A percentile compares a stretch with the other conserved stretches of the same genome.
Evolutionary conservation across 208 protist genomes (phyloP).

Genomic region (Kentomonas sorsogonicus): DNA sequence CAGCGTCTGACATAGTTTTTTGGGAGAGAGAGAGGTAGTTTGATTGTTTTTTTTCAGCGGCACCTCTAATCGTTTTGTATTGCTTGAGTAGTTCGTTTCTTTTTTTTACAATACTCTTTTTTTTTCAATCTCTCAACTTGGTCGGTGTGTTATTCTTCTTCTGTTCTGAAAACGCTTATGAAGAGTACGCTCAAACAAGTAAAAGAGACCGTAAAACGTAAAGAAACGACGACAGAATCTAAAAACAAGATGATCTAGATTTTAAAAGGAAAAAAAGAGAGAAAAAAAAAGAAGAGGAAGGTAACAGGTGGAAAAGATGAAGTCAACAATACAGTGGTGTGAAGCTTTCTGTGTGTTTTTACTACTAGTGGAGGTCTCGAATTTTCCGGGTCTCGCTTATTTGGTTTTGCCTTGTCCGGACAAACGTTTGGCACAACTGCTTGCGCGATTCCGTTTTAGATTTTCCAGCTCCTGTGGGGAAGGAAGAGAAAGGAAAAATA

Average conservation of each 20-base stretch:
- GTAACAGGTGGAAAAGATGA: too few relatives aligned
- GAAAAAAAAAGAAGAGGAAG: background rate
- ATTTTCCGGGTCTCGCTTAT: background rate
- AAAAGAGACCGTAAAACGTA: conserved; percentile 14
- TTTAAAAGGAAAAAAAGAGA: background rate
- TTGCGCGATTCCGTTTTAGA: background rate
- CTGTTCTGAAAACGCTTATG: background rate
- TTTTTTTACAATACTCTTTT: conserved; percentile 9
- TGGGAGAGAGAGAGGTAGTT: background rate
- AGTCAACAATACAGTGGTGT: background rate
- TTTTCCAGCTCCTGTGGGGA: background rate
- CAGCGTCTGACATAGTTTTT: too few relatives aligned
- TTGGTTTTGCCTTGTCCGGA: background rate
- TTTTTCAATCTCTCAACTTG: conserved; percentile 1
- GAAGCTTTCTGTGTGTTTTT: background rate
- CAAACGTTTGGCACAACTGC: background rate
- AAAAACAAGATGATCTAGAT: background rate
- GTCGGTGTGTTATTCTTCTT: background rate
- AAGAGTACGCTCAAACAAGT: conserved; percentile 2
- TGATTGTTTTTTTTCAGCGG: conserved; percentile 3
- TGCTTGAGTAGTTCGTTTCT: conserved; percentile 16
- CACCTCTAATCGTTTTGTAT: conserved; percentile 1
- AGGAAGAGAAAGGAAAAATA: conserved; percentile 3
- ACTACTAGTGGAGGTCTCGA: too few relatives aligned
- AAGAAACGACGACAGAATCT: background rate